These are phyloP conservation scores for Solanum stenotomum DNA, from an alignment of 257 asterid genomes.

Conservation along the genomic window DNA sequence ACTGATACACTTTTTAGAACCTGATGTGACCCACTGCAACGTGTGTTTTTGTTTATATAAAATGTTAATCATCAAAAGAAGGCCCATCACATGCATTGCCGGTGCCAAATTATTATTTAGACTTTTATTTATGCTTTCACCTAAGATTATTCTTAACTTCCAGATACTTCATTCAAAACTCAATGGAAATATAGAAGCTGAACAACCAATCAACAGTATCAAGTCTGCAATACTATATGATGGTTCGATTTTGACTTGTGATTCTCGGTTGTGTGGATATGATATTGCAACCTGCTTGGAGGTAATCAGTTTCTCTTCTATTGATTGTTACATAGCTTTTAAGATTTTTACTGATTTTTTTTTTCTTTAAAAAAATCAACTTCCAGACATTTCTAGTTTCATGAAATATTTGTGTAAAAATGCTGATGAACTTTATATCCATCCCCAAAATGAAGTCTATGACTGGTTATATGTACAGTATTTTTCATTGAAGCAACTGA, in stretches of 20 bases:
- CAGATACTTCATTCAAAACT: conserved; percentile 79
- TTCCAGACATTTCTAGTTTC: background rate
- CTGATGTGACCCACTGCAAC: background rate
- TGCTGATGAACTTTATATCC: background rate
- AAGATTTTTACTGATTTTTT: background rate
- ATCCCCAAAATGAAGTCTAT: background rate
- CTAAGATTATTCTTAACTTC: background rate
- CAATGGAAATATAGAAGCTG: conserved; percentile 29
- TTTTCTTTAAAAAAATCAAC: background rate
- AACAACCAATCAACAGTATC: conserved; percentile 34
- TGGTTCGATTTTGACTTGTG: conserved; percentile 67
- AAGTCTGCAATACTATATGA: conserved; percentile 60
- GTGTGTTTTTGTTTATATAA: background rate
- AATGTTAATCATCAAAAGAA: background rate
- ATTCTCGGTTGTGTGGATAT: conserved; percentile 57
- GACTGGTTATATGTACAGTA: background rate
- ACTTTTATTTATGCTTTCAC: background rate
- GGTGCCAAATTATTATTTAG: background rate
- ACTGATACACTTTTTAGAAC: background rate
- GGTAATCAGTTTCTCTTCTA: conserved; percentile 33
- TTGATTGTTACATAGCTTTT: background rate
- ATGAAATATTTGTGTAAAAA: background rate
- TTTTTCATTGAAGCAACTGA: background rate
- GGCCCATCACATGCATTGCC: background rate
- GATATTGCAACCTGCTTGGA: conserved; percentile 97